Evolutionary conservation across 768 basidiomycete species (phyloP), one percentile per base, ranked within the genome.

Genomic region (Naganishia randhawae): DNA sequence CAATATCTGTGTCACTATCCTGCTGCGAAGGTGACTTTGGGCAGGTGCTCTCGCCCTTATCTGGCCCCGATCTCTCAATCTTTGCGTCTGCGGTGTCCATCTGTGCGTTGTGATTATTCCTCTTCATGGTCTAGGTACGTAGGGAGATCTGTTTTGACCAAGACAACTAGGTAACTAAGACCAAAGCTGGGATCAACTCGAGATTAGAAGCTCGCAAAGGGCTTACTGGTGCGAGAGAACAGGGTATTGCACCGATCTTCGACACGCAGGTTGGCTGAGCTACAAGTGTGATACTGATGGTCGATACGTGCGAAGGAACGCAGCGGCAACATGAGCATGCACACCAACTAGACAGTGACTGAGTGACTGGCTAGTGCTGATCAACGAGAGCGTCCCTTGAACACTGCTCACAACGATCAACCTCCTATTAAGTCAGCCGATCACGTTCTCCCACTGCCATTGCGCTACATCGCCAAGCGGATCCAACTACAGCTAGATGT

Each of bases 1-100:
- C 57, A 14, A 39, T 16, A 25, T 61, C 57, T 25, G 39, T 27
- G 11, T 61, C 57, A 52, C 48, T 35, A 14, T 65, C 64, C 22
- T 19, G 50, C 37, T 33, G 25, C 50, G 16, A n/a, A 7, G 48
- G 11, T 22, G 48, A 48, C 13, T 31, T 13, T 51, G 48, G n/a
- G 64, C 11, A 2, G 27, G 48, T 53, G 25, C 10, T 22, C 25
- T n/a, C 19, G n/a, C 45, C 45, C 19, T 7, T 32, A 29, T 54
- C 29, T 7, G 35, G 35, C 52, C 10, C 14, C 31, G 27, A 31
- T 7, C 27, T 54, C 14, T 54, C 25, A n/a, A 32, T 25, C 3
- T n/a, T 13, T 48, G 45, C 19, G 45, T n/a, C 11, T 48, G 45
- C n/a, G 11, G 45, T 48, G 13, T 48, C 45, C 45, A 48, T 48